phyloP scores from a whole-genome alignment of 2,329 filamentous ascomycete species.

The Sarocladium oryzae region DNA sequence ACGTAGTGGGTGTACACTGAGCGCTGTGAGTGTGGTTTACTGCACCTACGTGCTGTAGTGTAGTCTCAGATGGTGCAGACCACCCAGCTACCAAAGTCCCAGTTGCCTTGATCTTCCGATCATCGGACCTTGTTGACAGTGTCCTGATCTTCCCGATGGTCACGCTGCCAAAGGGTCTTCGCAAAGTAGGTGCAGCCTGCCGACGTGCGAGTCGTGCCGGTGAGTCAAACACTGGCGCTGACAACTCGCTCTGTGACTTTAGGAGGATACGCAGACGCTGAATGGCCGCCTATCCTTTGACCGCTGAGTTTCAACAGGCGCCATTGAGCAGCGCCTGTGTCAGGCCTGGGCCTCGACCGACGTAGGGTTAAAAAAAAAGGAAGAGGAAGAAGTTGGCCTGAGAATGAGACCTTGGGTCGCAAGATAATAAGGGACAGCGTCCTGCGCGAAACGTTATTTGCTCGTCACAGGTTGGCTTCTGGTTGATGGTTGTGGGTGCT shows the following conservation, averaged over 20 bases:
- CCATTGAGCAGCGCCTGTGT: background rate
- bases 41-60: no score
- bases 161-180: background rate
- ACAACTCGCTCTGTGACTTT: background rate
- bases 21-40: no score
- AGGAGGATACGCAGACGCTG: background rate
- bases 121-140: background rate
- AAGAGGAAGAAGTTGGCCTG: background rate
- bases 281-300: background rate
- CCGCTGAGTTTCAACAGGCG: conserved; percentile 5
- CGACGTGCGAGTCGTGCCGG: no score
- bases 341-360: background rate
- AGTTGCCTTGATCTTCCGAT: background rate
- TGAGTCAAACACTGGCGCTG: background rate
- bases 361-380: no score
- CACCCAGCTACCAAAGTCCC: conserved; percentile 1
- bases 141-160: background rate
- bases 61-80: no score
- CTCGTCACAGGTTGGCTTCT: background rate
- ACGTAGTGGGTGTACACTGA: background rate
- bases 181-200: background rate
- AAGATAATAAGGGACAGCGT: background rate
- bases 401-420: background rate
- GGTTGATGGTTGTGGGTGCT: background rate
- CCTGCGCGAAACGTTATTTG: background rate